Base-by-base conservation (phyloP, 257 asterid species). In the Rauvolfia tetraphylla region DNA sequence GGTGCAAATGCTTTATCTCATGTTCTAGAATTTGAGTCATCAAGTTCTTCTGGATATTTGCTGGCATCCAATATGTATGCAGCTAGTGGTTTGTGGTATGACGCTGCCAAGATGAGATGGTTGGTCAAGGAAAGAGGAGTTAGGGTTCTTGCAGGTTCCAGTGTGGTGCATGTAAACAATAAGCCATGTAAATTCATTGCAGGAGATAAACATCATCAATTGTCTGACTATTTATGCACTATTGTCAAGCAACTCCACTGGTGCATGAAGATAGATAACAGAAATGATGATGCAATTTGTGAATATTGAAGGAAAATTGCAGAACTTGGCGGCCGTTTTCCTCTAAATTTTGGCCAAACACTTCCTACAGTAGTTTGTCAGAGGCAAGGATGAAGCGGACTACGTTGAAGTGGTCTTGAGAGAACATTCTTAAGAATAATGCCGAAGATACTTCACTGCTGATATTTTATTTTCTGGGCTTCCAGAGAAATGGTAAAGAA, bases 41-140 rank as follows among this genome's bases (percentile, higher is more conserved):
- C 88, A 46, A 86, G 80, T 74, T 85, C 97, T 68, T 85, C 93
- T 42, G 92, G 96, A 75, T 95, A 89, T 82, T 78, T 89, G 79
- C 89, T 90, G 73, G 97, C 92, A 11, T 95, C 95, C n/a, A 92
- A 79, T 80, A 84, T 84, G 80, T 90, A 88, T 69, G 96, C 92
- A 0, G 83, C 81, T 72, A 86, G 88, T 71, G 95, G 90, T 48
- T 89, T 89, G 33, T 95, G 96, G 95, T 65, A 46, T 7, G 89
- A 85, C 75, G 92, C 96, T 31, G 86, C 88, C 17, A 85, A 82
- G 61, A 83, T 89, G 85, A 90, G 98, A 84, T 46, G 78, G 76
- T 76, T 87, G 87, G 84, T 86, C 85, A 90, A 88, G 78, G 89
- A 89, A 72, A 87, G 86, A 73, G 90, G 90, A 31, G 81, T 84